Conservation (phyloP, 2,329 filamentous ascomycete genomes). For the Fusarium scirpi region DNA sequence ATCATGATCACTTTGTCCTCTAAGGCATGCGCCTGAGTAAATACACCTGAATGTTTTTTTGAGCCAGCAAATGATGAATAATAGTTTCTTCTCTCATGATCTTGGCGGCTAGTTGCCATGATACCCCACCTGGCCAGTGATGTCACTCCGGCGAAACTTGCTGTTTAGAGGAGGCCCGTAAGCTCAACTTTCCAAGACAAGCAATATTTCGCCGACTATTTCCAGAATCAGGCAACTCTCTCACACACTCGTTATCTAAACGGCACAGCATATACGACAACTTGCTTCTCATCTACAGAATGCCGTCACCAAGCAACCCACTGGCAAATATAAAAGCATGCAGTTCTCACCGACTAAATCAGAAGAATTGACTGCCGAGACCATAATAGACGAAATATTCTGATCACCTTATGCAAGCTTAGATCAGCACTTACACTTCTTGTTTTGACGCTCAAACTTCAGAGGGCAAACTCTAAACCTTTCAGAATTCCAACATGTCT, state of each 20-base stretch:
- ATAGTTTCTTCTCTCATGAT: no score
- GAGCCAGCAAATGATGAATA: no score
- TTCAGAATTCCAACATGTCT: slow-evolving; percentile 13
- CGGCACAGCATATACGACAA: neutral
- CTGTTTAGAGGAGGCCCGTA: neutral
- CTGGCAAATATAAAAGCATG: neutral
- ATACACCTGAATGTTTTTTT: no score
- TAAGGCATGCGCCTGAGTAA: no score
- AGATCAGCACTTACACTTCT: no score
- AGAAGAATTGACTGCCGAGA: no score
- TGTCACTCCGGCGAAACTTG: neutral
- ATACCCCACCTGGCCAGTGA: neutral
- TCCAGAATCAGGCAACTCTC: neutral
- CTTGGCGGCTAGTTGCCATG: no score
- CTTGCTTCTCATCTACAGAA: neutral
- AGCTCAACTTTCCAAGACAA: neutral
- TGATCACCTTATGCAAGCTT: no score
- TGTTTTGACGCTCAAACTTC: rapidly evolving
- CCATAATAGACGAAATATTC: no score
- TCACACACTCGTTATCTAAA: neutral
- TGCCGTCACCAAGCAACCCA: neutral
- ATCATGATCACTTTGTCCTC: no score
- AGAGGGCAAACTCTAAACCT: no score
- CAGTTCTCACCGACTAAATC: neutral
- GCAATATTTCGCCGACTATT: neutral